Conservation (phyloP, 768 basidiomycete species). For the Calocybe indica region DNA sequence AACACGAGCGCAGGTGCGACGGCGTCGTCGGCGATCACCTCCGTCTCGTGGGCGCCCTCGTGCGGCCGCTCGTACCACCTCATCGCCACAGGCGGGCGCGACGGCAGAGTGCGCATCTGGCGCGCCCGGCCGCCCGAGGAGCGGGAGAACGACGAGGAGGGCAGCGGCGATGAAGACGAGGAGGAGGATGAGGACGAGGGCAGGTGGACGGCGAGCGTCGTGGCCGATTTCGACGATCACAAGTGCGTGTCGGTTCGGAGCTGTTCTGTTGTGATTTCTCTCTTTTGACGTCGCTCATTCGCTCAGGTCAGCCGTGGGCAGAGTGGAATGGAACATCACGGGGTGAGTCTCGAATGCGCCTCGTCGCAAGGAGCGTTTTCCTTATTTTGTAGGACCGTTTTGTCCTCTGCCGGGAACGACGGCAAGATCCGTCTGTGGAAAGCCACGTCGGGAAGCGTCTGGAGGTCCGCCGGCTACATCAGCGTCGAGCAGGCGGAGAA, state of each 20-base stretch:
- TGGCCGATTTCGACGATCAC: conserved; percentile 87
- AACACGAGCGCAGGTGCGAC: too few relatives aligned
- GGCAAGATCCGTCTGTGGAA: conserved; percentile 83
- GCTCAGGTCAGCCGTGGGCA: conserved; percentile 62
- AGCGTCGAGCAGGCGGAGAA: conserved; percentile 66
- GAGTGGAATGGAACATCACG: conserved; percentile 94
- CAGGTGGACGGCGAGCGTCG: conserved; percentile 68
- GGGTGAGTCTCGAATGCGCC: conserved; percentile 39
- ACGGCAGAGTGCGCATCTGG: conserved; percentile 91
- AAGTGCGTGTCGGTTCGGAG: conserved; percentile 37
- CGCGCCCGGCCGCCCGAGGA: conserved; percentile 60
- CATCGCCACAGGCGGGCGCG: conserved; percentile 83
- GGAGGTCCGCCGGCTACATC: conserved; percentile 78
- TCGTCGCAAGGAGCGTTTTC: not conserved
- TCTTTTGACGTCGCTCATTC: not conserved
- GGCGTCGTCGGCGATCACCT: conserved; percentile 58
- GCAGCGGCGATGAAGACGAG: conserved; percentile 27
- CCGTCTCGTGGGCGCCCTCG: conserved; percentile 89
- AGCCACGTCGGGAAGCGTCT: conserved; percentile 66
- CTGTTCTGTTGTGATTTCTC: not conserved
- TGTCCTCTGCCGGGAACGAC: conserved; percentile 82
- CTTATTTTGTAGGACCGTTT: conserved; percentile 53
- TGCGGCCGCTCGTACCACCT: conserved; percentile 94
- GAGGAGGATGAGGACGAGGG: conserved; percentile 39
- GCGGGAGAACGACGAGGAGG: conserved; percentile 27